Conservation (phyloP, 495 filamentous ascomycete genomes). For the Ascodesmis nigricans region DNA sequence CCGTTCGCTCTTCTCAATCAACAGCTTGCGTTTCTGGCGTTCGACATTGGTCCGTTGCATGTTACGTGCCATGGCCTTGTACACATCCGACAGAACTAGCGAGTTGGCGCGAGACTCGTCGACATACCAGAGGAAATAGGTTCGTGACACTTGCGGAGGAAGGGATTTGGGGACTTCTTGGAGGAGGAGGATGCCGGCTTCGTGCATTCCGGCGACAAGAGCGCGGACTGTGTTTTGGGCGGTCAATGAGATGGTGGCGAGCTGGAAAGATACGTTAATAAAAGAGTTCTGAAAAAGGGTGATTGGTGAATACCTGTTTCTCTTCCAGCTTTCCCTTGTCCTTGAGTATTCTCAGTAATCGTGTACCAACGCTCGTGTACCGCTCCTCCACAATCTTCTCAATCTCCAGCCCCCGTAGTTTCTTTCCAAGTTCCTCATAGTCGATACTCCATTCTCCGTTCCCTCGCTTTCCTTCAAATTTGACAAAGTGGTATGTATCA, state of each 20-base stretch:
- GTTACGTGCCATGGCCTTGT: constrained; percentile 72
- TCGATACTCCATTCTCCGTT: constrained; percentile 58
- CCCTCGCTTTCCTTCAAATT: constrained; percentile 32
- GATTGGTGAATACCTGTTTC: constrained; percentile 30
- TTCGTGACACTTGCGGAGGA: constrained; percentile 50
- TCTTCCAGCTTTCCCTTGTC: constrained; percentile 82
- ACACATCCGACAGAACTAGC: constrained; percentile 49
- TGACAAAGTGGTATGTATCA: constrained; percentile 46
- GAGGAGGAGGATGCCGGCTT: constrained; percentile 58
- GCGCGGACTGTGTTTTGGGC: constrained; percentile 59
- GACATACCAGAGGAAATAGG: constrained; percentile 77
- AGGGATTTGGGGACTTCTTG: constrained; percentile 81
- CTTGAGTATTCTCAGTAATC: constrained; percentile 58
- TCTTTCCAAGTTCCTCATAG: constrained; percentile 43
- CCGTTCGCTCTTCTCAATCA: constrained; percentile 56
- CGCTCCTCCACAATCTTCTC: constrained; percentile 53
- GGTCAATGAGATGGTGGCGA: constrained; percentile 51
- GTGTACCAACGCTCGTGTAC: constrained; percentile 51
- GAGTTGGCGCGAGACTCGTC: constrained; percentile 46
- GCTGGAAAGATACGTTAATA: constrained; percentile 7
- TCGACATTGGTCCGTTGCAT: constrained; percentile 57
- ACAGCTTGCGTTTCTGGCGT: constrained; percentile 37
- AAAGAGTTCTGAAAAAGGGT: background rate
- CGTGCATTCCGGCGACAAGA: constrained; percentile 59
- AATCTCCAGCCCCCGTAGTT: constrained; percentile 49